These are phyloP conservation scores for Earliella scabrosa DNA, from an alignment of 1,284 basidiomycete species.

Conservation along the genomic window DNA sequence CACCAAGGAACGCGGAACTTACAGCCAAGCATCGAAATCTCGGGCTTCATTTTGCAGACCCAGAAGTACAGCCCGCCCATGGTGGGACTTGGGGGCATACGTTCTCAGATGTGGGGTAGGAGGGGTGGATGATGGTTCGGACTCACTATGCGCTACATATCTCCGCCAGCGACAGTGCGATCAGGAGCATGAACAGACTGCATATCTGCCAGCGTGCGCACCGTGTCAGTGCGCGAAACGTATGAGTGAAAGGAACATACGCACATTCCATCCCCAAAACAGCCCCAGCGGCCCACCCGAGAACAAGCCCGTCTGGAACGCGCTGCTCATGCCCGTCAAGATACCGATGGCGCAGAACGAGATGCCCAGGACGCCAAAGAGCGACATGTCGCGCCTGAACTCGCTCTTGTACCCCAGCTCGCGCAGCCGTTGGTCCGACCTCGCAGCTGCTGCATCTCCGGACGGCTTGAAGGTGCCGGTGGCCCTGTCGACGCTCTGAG, in stretches of 20 bases:
- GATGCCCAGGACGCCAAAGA: conserved; percentile 63
- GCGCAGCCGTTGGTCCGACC: conserved; percentile 52
- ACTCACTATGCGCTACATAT: conserved; percentile 64
- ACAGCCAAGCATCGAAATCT: conserved; percentile 59
- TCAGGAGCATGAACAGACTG: conserved; percentile 63
- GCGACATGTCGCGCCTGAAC: conserved; percentile 61
- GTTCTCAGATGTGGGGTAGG: no score
- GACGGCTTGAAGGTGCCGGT: not conserved
- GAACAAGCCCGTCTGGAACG: conserved; percentile 61
- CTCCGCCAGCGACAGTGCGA: conserved; percentile 60
- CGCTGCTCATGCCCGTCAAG: conserved; percentile 60
- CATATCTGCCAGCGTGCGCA: conserved; percentile 49
- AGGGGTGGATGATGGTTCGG: no score
- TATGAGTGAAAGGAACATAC: conserved; percentile 26
- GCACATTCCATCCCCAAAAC: conserved; percentile 71
- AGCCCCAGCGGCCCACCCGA: conserved; percentile 62
- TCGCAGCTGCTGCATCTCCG: conserved; percentile 1
- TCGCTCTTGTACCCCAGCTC: conserved; percentile 60
- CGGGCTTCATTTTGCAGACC: conserved; percentile 68
- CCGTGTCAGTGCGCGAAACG: not conserved
- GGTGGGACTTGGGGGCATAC: conserved; percentile 44
- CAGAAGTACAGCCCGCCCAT: conserved; percentile 66
- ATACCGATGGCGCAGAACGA: conserved; percentile 66
- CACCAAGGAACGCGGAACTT: conserved; percentile 26
- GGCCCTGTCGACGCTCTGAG: conserved; percentile 16